Base-by-base conservation (phyloP, 345 rosid species). In the Gossypium arboreum region DNA sequence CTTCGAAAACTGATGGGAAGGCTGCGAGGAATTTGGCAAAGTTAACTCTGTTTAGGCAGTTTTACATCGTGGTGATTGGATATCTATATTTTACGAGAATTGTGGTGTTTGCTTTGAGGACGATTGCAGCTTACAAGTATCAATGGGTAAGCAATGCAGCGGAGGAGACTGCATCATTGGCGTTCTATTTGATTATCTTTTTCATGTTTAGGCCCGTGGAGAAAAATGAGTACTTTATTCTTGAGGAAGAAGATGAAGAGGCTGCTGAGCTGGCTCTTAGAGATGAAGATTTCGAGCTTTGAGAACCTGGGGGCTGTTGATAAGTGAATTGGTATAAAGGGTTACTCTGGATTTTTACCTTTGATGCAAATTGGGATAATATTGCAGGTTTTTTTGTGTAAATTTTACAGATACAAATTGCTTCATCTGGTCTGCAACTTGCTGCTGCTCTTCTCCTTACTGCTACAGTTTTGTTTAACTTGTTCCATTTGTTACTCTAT, bases 61-160 rank as follows among this genome's bases (percentile, higher is more conserved):
- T 94, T 70, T 94, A 94, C 62, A 86, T 94, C 68, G 93, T 94
- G 18, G 98, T 92, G 9, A 92, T 92, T 25, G 97, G 97, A 1
- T 92, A 94, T 83, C 78, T 94, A 64, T 94, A 91, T 79, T 94
- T 94, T 73, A 94, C 98, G 0, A 83, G 98, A 73, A 94, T 92
- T 41, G 98, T 92, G 24, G 98, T 92, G 75, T 87, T 90, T 75
- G 98, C 98, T 1, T 81, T 92, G 9, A 89, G 78, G 87, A 93
- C 96, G 1, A 91, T 94, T 43, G 95, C 98, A 0, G 92, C 95
- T 11, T 94, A 94, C 51, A 92, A 87, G 84, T 92, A 88, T 60
- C 94, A 91, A 86, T 94, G 98, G 98, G 98, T 92, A 77, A 92
- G 98, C 76, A 86, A 79, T 83, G 92, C 91, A 0, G 97, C 96